Evolutionary conservation across 2,329 filamentous ascomycete genomes (phyloP), one percentile per base, ranked within the genome.

Genomic region (Cryphonectria japonica): DNA sequence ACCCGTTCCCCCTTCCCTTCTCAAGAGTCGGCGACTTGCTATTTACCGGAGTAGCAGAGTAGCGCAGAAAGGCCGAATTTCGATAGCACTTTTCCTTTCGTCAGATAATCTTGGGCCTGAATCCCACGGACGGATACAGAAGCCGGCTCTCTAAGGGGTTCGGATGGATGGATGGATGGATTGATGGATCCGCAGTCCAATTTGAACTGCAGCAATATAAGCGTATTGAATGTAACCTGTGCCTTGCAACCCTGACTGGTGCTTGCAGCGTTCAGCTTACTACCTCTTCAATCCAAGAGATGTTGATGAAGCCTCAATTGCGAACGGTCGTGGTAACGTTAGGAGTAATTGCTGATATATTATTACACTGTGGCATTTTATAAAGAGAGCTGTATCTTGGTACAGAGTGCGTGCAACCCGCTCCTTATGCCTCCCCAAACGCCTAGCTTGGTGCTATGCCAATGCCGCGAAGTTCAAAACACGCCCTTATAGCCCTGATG

Each of bases 381-480:
- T n/a, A 22, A 50, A n/a, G 46, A 50, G 39, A 6, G 22, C 8
- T 59, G 14, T 67, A 39, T 37, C 41, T 54, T 54, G n/a, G 22
- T 59, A 54, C 32, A 22, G 11, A n/a, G 22, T 9, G 46, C 46
- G n/a, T 9, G 46, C 46, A n/a, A 11, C 46, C 46, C 46, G 46
- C 46, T 50, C 22, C 46, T 50, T 22, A 43, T 66, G 52, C 54
- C 54, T 26, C 34, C 26, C 29, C 22, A n/a, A n/a, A 68, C 66
- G 66, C 66, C 41, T 61, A 39, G 52, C 57, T 19, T 34, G 52
- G 41, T 50, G 34, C n/a, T n/a, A 46, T 57, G 16, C 37, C 54
- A 41, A 60, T 60, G 41, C 41, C 46, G 11, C 19, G 22, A 61
- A 61, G n/a, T 22, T n/a, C 34, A 37, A 61, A 61, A 32, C 29